Conservation (phyloP, 2,329 filamentous ascomycete species). For the Blastomyces gilchristii region DNA sequence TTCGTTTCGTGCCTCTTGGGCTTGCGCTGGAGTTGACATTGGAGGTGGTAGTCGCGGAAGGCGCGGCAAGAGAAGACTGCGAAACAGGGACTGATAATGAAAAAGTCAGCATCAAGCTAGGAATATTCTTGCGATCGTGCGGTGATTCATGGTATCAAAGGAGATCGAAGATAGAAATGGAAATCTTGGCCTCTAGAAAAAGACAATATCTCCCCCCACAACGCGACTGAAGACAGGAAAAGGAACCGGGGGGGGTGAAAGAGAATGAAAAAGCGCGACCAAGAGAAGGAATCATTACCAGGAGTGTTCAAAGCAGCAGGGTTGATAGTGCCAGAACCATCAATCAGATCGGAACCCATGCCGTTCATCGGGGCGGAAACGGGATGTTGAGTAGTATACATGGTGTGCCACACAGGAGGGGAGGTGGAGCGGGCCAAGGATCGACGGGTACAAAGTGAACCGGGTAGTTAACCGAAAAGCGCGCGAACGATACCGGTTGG, state of each 20-base stretch:
- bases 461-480: background rate
- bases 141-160: background rate
- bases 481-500: conserved; percentile 6
- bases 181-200: background rate
- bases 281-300: conserved; percentile 42
- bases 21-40: conserved; percentile 44
- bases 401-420: conserved; percentile 20
- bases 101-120: background rate
- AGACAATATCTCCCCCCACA: too few species aligned
- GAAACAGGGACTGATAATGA: background rate
- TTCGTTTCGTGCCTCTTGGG: conserved; percentile 66
- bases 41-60: conserved; percentile 20
- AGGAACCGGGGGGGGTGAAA: background rate
- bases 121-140: background rate
- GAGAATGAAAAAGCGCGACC: conserved; percentile 8
- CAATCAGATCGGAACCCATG: conserved; percentile 43
- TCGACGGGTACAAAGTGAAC: background rate
- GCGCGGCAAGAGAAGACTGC: conserved; percentile 28
- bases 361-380: conserved; percentile 56
- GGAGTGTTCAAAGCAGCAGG: conserved; percentile 73
- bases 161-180: background rate
- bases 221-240: background rate
- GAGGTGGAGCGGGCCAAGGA: conserved; percentile 9
- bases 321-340: conserved; percentile 83
- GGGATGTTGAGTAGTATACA: conserved; percentile 39